Evolutionary conservation across 1,139 yeast species (phyloP).

Genomic region (Blastobotrys indianensis): DNA sequence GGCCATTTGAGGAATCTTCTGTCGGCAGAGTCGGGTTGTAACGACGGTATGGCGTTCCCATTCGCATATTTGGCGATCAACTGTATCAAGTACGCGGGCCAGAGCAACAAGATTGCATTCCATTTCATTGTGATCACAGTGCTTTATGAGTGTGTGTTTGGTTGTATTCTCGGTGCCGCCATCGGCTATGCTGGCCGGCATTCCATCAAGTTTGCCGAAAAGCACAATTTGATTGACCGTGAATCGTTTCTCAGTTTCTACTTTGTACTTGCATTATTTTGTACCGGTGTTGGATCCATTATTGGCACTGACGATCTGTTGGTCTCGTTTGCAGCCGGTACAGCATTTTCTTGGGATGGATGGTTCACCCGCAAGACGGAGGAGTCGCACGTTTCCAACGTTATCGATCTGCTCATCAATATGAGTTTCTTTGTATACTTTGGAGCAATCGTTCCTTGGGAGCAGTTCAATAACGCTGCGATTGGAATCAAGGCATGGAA

Average conservation of each 20-base stretch:
- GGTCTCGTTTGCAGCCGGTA: slow-evolving; percentile 92
- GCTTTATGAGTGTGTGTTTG: slow-evolving; percentile 83
- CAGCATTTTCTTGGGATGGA: slow-evolving; percentile 96
- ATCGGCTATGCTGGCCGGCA: slow-evolving; percentile 76
- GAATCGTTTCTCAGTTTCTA: slow-evolving; percentile 92
- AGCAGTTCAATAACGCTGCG: slow-evolving; percentile 57
- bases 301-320: slow-evolving; percentile 89
- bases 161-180: slow-evolving; percentile 66
- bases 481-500: slow-evolving; percentile 84
- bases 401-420: slow-evolving; percentile 66
- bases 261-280: slow-evolving; percentile 74
- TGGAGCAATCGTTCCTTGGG: slow-evolving; percentile 95
- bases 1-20: slow-evolving; percentile 88
- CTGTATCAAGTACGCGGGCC: slow-evolving; percentile 59
- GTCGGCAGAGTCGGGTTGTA: slow-evolving; percentile 94
- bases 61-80: slow-evolving; percentile 73
- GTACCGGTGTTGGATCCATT: slow-evolving; percentile 91
- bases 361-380: slow-evolving; percentile 84
- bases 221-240: slow-evolving; percentile 70
- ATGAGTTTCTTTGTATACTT: slow-evolving; percentile 88
- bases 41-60: slow-evolving; percentile 98
- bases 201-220: slow-evolving; percentile 73
- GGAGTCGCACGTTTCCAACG: slow-evolving; percentile 88
- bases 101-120: slow-evolving; percentile 64
- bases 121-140: slow-evolving; percentile 81